Conservation (phyloP, 495 filamentous ascomycete species). For the Aspergillus ellipticus region DNA sequence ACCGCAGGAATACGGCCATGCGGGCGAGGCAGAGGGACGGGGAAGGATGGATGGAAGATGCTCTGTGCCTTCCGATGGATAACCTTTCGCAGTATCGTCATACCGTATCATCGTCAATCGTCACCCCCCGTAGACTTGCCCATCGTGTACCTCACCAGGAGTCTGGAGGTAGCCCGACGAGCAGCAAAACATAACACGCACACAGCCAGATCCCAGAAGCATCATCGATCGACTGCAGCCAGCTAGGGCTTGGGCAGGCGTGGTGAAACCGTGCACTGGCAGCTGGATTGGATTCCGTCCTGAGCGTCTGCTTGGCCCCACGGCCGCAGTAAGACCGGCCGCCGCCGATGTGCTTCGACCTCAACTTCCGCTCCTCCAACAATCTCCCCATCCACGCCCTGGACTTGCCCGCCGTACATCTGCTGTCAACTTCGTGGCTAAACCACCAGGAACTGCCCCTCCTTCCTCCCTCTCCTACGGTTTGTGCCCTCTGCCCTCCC, state of each 20-base stretch:
- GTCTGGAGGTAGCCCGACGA: too few relatives aligned
- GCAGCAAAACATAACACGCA: too few relatives aligned
- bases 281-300: background rate
- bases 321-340: slow-evolving; percentile 15
- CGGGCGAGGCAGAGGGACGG: background rate
- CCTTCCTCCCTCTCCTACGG: background rate
- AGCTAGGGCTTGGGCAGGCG: background rate
- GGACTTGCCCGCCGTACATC: background rate
- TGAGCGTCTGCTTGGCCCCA: too few relatives aligned
- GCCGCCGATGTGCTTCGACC: slow-evolving; percentile 16
- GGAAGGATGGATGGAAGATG: too few relatives aligned
- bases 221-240: background rate
- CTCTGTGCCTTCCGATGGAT: background rate
- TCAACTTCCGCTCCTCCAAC: slow-evolving; percentile 4
- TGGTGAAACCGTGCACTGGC: background rate
- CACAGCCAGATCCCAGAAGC: background rate
- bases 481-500: background rate
- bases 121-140: background rate
- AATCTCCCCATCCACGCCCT: background rate
- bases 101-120: background rate
- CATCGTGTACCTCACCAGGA: background rate
- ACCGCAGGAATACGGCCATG: too few relatives aligned
- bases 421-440: background rate
- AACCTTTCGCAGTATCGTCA: background rate
- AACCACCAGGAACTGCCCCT: background rate